Evolutionary conservation across 768 basidiomycete genomes (phyloP).

Genomic region (Lentinula boryana): DNA sequence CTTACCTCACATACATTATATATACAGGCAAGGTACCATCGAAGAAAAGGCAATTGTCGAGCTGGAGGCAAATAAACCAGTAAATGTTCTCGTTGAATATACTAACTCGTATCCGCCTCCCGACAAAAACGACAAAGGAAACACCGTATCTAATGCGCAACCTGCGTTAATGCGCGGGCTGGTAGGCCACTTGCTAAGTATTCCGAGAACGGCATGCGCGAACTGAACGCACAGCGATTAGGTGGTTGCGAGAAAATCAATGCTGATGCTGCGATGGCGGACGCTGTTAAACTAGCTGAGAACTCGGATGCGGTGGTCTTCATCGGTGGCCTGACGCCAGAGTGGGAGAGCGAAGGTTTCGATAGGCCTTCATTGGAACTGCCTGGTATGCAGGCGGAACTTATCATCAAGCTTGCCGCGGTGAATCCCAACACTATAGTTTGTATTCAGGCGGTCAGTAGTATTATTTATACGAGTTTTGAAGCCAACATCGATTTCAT

Average conservation of each 20-base stretch:
- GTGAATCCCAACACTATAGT: slow-evolving; percentile 57
- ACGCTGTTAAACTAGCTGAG: slow-evolving; percentile 50
- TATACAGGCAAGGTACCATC: slow-evolving; percentile 49
- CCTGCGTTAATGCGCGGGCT: slow-evolving; percentile 67
- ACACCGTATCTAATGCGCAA: slow-evolving; percentile 37
- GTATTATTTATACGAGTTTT: neutral
- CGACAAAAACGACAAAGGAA: slow-evolving; percentile 31
- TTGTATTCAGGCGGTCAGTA: slow-evolving; percentile 51
- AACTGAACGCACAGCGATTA: slow-evolving; percentile 38
- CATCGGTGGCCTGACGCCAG: slow-evolving; percentile 56
- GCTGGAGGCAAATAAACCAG: slow-evolving; percentile 37
- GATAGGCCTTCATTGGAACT: slow-evolving; percentile 57
- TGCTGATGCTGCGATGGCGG: slow-evolving; percentile 45
- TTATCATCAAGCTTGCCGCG: slow-evolving; percentile 43
- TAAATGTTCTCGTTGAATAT: slow-evolving; percentile 55
- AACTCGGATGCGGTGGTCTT: slow-evolving; percentile 51
- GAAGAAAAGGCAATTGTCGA: slow-evolving; percentile 53
- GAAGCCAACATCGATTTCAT: neutral
- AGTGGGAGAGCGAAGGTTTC: slow-evolving; percentile 76
- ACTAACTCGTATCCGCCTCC: slow-evolving; percentile 51
- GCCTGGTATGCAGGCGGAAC: slow-evolving; percentile 55
- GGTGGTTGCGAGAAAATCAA: slow-evolving; percentile 65
- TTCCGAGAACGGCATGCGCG: neutral
- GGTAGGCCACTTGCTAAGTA: slow-evolving; percentile 22
- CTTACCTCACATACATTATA: neutral